These are phyloP conservation scores for Starmerella vaccinii DNA, from an alignment of 805 yeast species.

Conservation along the genomic window DNA sequence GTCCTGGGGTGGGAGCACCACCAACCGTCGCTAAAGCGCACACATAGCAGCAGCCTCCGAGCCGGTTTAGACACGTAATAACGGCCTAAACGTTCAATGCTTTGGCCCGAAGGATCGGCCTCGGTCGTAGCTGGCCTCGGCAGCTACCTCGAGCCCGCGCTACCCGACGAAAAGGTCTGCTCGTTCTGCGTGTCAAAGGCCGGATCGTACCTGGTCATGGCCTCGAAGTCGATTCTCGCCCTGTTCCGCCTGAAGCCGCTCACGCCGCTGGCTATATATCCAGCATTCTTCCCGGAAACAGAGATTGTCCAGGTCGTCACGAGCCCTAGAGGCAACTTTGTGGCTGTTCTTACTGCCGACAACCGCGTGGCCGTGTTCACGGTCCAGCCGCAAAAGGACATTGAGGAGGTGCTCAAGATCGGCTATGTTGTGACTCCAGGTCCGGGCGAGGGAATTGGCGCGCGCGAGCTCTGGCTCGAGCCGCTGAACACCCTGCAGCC, in stretches of 20 bases:
- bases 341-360: constrained; percentile 19
- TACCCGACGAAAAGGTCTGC: constrained; percentile 13
- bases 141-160: constrained; percentile 16
- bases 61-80: too few relatives aligned
- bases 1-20: too few relatives aligned
- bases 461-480: constrained; percentile 28
- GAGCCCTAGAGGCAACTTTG: constrained; percentile 14
- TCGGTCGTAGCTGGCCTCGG: constrained; percentile 20
- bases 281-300: constrained; percentile 16
- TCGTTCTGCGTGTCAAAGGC: constrained; percentile 21
- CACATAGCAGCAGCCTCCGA: background rate
- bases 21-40: too few relatives aligned
- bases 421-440: constrained; percentile 27
- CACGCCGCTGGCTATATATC: constrained; percentile 22
- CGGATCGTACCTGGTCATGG: constrained; percentile 22
- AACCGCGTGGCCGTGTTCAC: constrained; percentile 15
- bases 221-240: constrained; percentile 18
- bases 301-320: constrained; percentile 11
- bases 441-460: constrained; percentile 35
- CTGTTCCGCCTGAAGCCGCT: constrained; percentile 25
- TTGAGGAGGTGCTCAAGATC: constrained; percentile 22
- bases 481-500: constrained; percentile 20
- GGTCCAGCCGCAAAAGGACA: constrained; percentile 17
- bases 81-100: too few relatives aligned
- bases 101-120: constrained; percentile 27